Conservation (phyloP, 208 protist species). For the Entamoeba histolytica region DNA sequence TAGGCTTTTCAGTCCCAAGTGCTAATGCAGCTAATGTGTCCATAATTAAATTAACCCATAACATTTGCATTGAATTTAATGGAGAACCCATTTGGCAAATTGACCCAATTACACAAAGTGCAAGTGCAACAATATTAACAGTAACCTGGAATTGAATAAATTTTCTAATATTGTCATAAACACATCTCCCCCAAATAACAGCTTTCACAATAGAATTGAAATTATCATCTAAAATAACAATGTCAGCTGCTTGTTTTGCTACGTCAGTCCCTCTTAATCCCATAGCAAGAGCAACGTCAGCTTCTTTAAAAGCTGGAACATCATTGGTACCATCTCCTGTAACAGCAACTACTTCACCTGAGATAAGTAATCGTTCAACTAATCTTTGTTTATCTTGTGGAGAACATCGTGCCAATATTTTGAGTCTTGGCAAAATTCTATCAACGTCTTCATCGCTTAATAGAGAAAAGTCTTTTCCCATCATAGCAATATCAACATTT, state of each 20-base stretch:
- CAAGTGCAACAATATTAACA: conserved; percentile 74
- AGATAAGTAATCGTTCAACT: not conserved
- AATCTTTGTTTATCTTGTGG: not conserved
- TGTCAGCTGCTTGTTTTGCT: conserved; percentile 62
- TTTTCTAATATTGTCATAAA: conserved; percentile 46
- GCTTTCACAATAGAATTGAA: conserved; percentile 82
- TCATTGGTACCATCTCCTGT: conserved; percentile 54
- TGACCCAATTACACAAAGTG: conserved; percentile 62
- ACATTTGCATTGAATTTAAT: conserved; percentile 44
- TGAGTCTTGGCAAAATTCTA: not conserved
- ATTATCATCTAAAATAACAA: conserved; percentile 84
- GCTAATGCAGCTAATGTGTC: conserved; percentile 84
- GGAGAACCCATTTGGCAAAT: not conserved
- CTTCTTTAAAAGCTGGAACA: conserved; percentile 68
- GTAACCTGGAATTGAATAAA: conserved; percentile 63
- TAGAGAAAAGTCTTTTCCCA: not conserved
- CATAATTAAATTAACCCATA: conserved; percentile 98
- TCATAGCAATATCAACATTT: conserved; percentile 35
- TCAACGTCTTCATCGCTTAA: conserved; percentile 38
- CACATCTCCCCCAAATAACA: conserved; percentile 81
- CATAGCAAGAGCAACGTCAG: conserved; percentile 88
- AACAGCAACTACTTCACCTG: not conserved
- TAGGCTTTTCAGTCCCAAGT: conserved; percentile 76
- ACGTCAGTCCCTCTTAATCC: conserved; percentile 71
- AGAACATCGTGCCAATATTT: not conserved